phyloP scores from a whole-genome alignment of 192 early-diverging fungal genomes.

The Coemansia sp. region DNA sequence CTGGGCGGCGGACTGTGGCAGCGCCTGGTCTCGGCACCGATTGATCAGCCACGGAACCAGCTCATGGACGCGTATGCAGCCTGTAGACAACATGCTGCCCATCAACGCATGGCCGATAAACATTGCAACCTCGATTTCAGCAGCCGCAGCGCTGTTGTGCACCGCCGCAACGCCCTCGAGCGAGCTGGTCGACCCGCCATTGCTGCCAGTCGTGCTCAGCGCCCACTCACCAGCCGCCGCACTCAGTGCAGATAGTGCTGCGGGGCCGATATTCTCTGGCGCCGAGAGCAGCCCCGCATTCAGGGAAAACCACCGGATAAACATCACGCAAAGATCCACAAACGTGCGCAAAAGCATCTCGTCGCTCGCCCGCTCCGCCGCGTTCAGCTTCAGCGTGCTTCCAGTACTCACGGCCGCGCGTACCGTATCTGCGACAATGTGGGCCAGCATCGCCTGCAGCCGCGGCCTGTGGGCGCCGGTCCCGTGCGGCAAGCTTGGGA shows the following conservation, averaged over 20 bases:
- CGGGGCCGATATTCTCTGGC: conserved; percentile 4
- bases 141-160: conserved; percentile 1
- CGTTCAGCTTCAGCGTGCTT: conserved; percentile 8
- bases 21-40: conserved; percentile 5
- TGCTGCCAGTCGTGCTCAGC: not conserved
- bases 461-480: not conserved
- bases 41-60: conserved; percentile 37
- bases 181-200: not conserved
- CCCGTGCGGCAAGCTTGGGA: conserved; percentile 11
- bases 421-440: conserved; percentile 13
- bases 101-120: conserved; percentile 21
- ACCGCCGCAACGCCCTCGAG: not conserved
- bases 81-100: conserved; percentile 15
- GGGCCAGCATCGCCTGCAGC: conserved; percentile 19
- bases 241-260: conserved; percentile 9
- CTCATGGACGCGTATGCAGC: conserved; percentile 29
- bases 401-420: conserved; percentile 27
- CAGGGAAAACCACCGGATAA: conserved; percentile 25
- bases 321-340: conserved; percentile 28
- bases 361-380: conserved; percentile 17
- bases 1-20: conserved; percentile 8
- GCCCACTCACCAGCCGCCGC: not conserved
- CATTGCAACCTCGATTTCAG: conserved; percentile 12
- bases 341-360: conserved; percentile 19
- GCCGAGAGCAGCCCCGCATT: conserved; percentile 13